phyloP scores from a whole-genome alignment of 208 protist species.

The Crithidia sp. region DNA sequence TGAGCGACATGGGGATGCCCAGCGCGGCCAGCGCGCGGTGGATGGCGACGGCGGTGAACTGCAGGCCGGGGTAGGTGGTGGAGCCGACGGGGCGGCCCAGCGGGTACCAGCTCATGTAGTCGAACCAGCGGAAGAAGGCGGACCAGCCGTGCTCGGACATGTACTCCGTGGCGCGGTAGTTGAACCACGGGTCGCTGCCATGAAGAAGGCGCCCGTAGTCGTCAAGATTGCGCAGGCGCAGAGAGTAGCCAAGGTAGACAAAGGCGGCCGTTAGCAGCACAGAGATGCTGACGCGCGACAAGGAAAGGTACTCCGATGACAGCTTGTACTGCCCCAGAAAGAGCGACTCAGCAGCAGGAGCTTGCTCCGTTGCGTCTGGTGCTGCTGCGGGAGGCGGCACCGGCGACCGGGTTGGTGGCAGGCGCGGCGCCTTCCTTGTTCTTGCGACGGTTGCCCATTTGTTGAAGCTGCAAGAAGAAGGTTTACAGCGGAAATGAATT shows the following conservation, averaged over 20 bases:
- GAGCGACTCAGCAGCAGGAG: neutral
- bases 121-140: constrained; percentile 99
- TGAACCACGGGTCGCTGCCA: constrained; percentile 95
- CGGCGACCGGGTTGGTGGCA: too few species aligned
- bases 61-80: constrained; percentile 98
- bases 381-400: too few species aligned
- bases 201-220: constrained; percentile 91
- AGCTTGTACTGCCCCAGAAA: neutral
- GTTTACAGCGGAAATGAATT: too few species aligned
- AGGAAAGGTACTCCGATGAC: neutral
- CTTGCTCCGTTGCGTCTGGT: too few species aligned
- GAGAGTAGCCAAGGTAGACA: constrained; percentile 54
- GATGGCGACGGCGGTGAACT: constrained; percentile 95
- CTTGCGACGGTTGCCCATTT: too few species aligned
- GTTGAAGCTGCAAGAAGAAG: too few species aligned
- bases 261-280: too few species aligned
- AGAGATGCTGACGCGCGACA: neutral
- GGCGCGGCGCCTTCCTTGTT: too few species aligned
- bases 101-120: constrained; percentile 97
- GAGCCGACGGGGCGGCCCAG: constrained; percentile 97
- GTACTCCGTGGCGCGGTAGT: constrained; percentile 93
- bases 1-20: constrained; percentile 85
- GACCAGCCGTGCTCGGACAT: constrained; percentile 93
- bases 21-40: constrained; percentile 87
- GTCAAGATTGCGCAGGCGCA: constrained; percentile 51